Evolutionary conservation across 345 rosid genomes (phyloP).

Genomic region (Chamaenerion angustifolium): DNA sequence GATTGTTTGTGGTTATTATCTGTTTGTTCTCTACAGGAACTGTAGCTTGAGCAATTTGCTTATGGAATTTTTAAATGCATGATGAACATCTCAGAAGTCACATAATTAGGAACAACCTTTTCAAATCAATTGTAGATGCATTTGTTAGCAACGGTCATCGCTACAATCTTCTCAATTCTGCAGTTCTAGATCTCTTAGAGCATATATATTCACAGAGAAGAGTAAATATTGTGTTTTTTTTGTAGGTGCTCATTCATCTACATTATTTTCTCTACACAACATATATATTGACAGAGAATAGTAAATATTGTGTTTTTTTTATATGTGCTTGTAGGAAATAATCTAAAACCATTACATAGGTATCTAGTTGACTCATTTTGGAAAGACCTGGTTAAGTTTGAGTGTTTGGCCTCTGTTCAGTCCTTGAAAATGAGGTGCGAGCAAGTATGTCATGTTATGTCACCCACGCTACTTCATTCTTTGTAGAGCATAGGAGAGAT

Average conservation of each 20-base stretch:
- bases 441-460: conserved; percentile 43
- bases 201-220: conserved; percentile 8
- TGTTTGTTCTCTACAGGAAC: neutral
- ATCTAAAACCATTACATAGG: conserved; percentile 54
- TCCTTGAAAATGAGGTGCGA: conserved; percentile 62
- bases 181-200: conserved; percentile 85
- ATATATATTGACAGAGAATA: too few species aligned
- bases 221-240: neutral
- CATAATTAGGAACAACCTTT: conserved; percentile 70
- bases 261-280: too few species aligned
- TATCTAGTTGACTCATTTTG: conserved; percentile 78
- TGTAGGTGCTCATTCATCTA: too few species aligned
- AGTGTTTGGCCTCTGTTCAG: conserved; percentile 39
- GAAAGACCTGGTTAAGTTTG: conserved; percentile 56
- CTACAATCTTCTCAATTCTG: conserved; percentile 84
- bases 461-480: too few species aligned
- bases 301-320: too few species aligned
- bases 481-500: too few species aligned
- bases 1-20: neutral
- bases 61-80: conserved; percentile 22
- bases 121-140: conserved; percentile 74
- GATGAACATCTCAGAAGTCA: conserved; percentile 77
- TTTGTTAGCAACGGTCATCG: conserved; percentile 82
- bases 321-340: conserved; percentile 49
- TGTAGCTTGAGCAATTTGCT: neutral